Evolutionary conservation across 352 stramenopile species (phyloP), one percentile per base, ranked within the genome.

Genomic region (Lagenidium sp.): DNA sequence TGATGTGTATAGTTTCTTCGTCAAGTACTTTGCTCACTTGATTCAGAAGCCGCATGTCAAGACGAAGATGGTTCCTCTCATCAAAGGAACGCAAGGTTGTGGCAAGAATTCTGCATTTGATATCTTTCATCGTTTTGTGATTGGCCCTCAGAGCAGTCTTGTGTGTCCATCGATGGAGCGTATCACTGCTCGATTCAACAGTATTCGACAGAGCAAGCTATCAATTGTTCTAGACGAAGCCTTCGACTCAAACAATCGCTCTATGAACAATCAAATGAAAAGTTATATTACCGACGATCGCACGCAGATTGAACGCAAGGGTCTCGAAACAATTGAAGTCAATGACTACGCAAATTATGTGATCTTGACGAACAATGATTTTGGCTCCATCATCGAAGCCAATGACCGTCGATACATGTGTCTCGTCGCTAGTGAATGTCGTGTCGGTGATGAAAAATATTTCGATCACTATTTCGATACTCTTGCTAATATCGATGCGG

Each of bases 171-270:
- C 6, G 8, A 47, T 54, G 37, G 47, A 54, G 20, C 26, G 31
- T 18, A 41, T 54, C 11, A 48, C 39, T 48, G 39, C 38, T 30
- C 37, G 47, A 32, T 54, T 54, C 39, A 54, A 54, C 39, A 34
- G 28, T 41, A 48, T 48, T 41, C 28, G 38, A 47, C 28, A 42
- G 28, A 42, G 47, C 38, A 54, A 54, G 47, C 30, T 54, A 47
- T 54, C 31, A 42, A 48, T 54, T 41, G 29, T 54, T 20, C 37
- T 54, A 34, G 47, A 54, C 31, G 47, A 54, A 48, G 38, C 47
- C 29, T 47, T 54, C 28, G 47, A 54, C n/a, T 47, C 41, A 22
- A 39, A 39, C 26, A 39, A 47, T 47, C 25, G 25, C 25, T 40
- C 25, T 37, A 47, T 47, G 41, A 47, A 47, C 28, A 47, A 47